phyloP scores from a whole-genome alignment of 257 asterid genomes.

The Solanum sejunctum region DNA sequence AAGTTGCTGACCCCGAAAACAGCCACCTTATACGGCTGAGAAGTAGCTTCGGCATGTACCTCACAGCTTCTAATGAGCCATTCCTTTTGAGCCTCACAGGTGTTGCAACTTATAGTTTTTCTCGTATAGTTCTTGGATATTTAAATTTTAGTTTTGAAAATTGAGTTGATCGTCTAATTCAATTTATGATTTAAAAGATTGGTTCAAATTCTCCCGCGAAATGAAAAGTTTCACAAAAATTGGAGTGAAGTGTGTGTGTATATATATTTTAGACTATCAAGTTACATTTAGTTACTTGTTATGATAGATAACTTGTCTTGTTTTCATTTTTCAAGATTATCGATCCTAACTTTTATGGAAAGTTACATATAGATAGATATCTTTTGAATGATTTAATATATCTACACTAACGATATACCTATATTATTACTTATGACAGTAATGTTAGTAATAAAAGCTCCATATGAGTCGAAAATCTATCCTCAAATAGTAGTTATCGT shows the following conservation, averaged over 20 bases:
- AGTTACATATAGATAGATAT: not conserved
- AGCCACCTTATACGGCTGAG: constrained; percentile 48
- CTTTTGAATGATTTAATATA: not conserved
- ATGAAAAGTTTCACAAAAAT: not conserved
- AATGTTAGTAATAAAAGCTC: not conserved
- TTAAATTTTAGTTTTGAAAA: not conserved
- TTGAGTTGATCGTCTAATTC: not conserved
- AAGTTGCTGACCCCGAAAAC: constrained; percentile 38
- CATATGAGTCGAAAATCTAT: not conserved
- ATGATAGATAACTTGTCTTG: not conserved
- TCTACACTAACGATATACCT: not conserved
- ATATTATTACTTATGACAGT: not conserved
- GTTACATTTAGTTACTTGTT: not conserved
- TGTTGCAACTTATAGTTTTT: not conserved
- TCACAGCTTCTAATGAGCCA: constrained; percentile 51
- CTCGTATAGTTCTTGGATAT: not conserved
- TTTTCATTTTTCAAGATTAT: not conserved
- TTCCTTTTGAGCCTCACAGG: constrained; percentile 77
- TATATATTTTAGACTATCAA: too few relatives aligned
- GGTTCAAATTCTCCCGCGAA: not conserved
- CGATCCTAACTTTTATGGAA: not conserved
- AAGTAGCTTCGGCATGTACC: constrained; percentile 60
- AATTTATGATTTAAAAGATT: not conserved
- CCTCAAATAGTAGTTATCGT: not conserved
- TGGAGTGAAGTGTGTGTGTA: not conserved